Base-by-base conservation (phyloP, 768 basidiomycete genomes). In the Rhizopogon vesiculosus region DNA sequence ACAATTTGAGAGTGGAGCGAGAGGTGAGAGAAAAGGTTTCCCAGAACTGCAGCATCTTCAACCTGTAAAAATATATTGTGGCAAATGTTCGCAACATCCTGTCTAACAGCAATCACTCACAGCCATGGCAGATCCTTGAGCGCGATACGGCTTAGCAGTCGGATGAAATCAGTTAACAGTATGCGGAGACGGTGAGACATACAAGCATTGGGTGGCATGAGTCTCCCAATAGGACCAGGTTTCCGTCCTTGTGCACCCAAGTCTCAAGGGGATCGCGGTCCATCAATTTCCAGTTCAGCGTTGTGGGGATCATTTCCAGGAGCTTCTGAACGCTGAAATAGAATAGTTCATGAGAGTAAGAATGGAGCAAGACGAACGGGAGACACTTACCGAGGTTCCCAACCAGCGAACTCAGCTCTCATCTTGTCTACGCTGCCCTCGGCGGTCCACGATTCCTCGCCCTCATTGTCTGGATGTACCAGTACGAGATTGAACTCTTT, bases 141-240 rank as follows among this genome's bases (percentile, higher is more conserved):
- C 82, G 13, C 76, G 72, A 58, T 81, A 81, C 2, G 81, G 81
- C 77, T 73, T 57, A 40, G 48, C 7, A 39, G 45, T 15, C 3
- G n/a, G 16, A 31, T 55, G 12, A 43, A 54, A 10, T 18, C n/a
- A n/a, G 3, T 31, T 38, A 33, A 12, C 1, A 29, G 42, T 16
- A 9, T 5, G 19, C 41, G 50, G 25, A 44, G 15, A 4, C 0
- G 25, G 5, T 19, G n/a, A 6, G 39, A 29, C 70, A 41, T 51
- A 72, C 69, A 29, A 82, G 69, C 78, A 83, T 83, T 3, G 82
- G 77, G 62, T 84, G 83, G 45, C 79, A 81, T 0, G 81, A 74
- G 59, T 84, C 82, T 3, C 82, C 82, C 0, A 83, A 68, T 9
- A 83, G 64, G 5, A 68, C 74, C 1, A 83, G 68, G 29, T 66